Conservation (phyloP, 495 filamentous ascomycete species). For the Hypoxylon intermedium region DNA sequence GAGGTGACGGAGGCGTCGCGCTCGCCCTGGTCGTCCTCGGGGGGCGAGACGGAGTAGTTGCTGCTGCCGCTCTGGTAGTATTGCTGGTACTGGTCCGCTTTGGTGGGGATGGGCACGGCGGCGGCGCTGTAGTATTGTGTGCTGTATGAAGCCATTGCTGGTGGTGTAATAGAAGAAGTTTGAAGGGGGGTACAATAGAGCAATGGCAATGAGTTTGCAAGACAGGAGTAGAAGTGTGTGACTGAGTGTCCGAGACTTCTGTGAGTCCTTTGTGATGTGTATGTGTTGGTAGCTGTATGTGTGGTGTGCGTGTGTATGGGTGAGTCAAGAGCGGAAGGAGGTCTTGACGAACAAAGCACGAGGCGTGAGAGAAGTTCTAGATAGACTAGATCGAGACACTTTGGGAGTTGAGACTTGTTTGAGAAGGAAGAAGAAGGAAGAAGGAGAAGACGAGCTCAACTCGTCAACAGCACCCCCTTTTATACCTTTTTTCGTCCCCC, state of each 20-base stretch:
- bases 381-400: slow-evolving; percentile 21
- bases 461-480: slow-evolving; percentile 39
- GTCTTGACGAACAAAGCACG: slow-evolving; percentile 36
- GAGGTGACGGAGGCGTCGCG: slow-evolving; percentile 58
- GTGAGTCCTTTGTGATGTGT: slow-evolving; percentile 31
- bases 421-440: slow-evolving; percentile 33
- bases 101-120: slow-evolving; percentile 36
- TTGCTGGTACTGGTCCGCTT: slow-evolving; percentile 56
- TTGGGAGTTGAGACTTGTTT: slow-evolving; percentile 24
- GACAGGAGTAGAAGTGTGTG: slow-evolving; percentile 29
- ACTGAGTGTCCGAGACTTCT: slow-evolving; percentile 24
- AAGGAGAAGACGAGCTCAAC: slow-evolving; percentile 36
- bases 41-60: slow-evolving; percentile 70
- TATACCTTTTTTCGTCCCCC: slow-evolving; percentile 35
- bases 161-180: slow-evolving; percentile 20
- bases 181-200: neutral
- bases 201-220: slow-evolving; percentile 18
- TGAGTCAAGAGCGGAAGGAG: slow-evolving; percentile 23
- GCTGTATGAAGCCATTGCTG: slow-evolving; percentile 61
- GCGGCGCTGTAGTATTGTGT: slow-evolving; percentile 59
- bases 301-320: slow-evolving; percentile 15
- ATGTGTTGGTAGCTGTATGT: slow-evolving; percentile 8
- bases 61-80: slow-evolving; percentile 63
- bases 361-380: slow-evolving; percentile 18
- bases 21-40: slow-evolving; percentile 69